phyloP scores from a whole-genome alignment of 2,329 filamentous ascomycete species.

The Xylaria sp. region DNA sequence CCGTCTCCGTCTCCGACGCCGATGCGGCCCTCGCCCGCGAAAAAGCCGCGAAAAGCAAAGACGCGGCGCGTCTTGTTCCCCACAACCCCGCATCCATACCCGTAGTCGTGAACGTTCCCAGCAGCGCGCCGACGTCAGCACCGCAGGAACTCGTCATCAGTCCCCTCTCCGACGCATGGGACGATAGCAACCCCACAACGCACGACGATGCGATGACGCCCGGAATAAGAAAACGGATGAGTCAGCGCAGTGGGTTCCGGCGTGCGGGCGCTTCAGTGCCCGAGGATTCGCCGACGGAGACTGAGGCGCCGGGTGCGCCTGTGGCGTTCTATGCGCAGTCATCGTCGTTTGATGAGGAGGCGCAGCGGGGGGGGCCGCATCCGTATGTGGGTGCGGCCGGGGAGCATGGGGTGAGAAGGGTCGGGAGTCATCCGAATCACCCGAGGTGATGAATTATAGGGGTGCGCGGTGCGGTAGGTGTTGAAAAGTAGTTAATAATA shows the following conservation, averaged over 20 bases:
- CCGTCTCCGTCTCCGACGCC: slow-evolving; percentile 66
- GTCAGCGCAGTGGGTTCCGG: not conserved
- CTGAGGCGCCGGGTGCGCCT: no score
- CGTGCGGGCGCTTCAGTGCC: not conserved
- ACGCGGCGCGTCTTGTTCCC: slow-evolving; percentile 62
- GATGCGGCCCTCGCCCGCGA: slow-evolving; percentile 61
- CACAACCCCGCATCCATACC: no score
- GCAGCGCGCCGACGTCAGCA: no score
- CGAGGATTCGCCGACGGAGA: not conserved
- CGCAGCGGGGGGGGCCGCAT: slow-evolving; percentile 28
- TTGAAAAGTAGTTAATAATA: no score
- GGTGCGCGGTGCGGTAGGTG: no score
- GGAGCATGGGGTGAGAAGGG: no score
- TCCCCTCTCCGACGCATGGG: slow-evolving; percentile 37
- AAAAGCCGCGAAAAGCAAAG: slow-evolving; percentile 54
- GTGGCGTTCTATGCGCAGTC: no score
- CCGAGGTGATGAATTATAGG: no score
- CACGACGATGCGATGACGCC: slow-evolving; percentile 30
- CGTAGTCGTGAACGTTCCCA: no score
- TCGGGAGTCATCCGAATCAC: no score
- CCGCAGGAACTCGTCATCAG: slow-evolving; percentile 2
- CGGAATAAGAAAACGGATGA: not conserved
- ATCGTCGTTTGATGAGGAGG: slow-evolving; percentile 30
- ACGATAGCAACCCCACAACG: slow-evolving; percentile 22
- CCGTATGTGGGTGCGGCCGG: slow-evolving; percentile 13